Evolutionary conservation across 495 filamentous ascomycete species (phyloP).

Genomic region (Ramalina peruviana): DNA sequence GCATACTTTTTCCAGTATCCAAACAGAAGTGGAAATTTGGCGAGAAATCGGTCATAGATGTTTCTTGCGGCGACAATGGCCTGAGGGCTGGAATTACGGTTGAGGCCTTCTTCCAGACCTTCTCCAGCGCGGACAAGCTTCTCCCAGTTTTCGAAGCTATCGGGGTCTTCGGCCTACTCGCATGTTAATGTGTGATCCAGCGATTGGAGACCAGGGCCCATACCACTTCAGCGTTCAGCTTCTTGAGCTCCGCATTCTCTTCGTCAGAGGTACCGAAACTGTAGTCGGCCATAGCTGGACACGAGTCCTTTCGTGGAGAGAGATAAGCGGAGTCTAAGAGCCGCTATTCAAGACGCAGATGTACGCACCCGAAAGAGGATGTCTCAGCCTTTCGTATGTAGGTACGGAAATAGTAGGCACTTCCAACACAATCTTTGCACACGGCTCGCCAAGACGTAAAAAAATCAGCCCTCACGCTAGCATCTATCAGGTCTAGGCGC

Average conservation of each 20-base stretch:
- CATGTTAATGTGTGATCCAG: background rate
- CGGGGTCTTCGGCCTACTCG: constrained; percentile 51
- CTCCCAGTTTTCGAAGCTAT: constrained; percentile 94
- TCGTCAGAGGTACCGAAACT: constrained; percentile 67
- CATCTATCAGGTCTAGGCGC: too few species aligned
- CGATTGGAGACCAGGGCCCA: constrained; percentile 18
- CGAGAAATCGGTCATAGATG: constrained; percentile 82
- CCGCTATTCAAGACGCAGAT: too few species aligned
- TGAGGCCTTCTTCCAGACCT: constrained; percentile 80
- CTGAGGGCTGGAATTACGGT: constrained; percentile 89
- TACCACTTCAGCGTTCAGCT: constrained; percentile 67
- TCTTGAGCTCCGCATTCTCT: constrained; percentile 72
- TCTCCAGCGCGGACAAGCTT: constrained; percentile 75
- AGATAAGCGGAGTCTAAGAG: too few species aligned
- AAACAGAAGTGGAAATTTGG: constrained; percentile 90
- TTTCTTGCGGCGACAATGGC: constrained; percentile 74
- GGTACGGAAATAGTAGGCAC: too few species aligned
- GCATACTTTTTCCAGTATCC: constrained; percentile 99
- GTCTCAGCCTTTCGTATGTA: too few species aligned
- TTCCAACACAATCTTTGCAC: too few species aligned
- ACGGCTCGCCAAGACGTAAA: too few species aligned
- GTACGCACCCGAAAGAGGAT: too few species aligned
- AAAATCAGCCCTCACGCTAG: too few species aligned
- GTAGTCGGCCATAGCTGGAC: constrained; percentile 37
- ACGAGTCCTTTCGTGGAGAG: too few species aligned